Evolutionary conservation across 106 monocot genomes (phyloP).

Genomic region (Allium cepa): DNA sequence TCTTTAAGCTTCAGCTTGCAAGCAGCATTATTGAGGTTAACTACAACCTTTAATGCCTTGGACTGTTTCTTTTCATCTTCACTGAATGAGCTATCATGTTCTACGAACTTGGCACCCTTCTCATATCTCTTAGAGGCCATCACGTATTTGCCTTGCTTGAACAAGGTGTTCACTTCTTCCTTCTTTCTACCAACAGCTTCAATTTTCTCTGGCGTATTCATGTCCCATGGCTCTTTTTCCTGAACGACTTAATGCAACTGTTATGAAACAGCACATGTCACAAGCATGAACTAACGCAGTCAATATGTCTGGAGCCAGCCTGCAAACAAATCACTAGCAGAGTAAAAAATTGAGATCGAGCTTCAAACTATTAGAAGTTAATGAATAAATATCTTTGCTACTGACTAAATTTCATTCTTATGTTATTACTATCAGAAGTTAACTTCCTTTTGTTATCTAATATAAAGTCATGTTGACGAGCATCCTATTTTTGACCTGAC

Average conservation of each 20-base stretch:
- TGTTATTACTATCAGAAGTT: too few species aligned
- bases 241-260: conserved; percentile 1
- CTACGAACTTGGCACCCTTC: conserved; percentile 61
- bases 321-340: too few species aligned
- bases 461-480: too few species aligned
- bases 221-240: conserved; percentile 85
- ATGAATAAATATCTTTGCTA: too few species aligned
- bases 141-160: conserved; percentile 64
- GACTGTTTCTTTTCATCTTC: conserved; percentile 75
- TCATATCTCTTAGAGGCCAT: conserved; percentile 76
- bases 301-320: too few species aligned
- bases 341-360: too few species aligned
- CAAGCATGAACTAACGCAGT: too few species aligned
- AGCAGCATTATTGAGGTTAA: conserved; percentile 75
- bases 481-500: too few species aligned
- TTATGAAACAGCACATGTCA: too few species aligned
- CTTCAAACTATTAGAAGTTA: too few species aligned
- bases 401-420: too few species aligned
- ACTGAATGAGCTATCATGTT: conserved; percentile 64
- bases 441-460: too few species aligned
- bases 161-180: conserved; percentile 69
- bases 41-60: conserved; percentile 45
- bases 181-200: conserved; percentile 76
- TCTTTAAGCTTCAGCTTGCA: conserved; percentile 72
- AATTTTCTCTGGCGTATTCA: conserved; percentile 74